phyloP scores from a whole-genome alignment of 1,139 yeast genomes.

The Diutina pseudorugosa region DNA sequence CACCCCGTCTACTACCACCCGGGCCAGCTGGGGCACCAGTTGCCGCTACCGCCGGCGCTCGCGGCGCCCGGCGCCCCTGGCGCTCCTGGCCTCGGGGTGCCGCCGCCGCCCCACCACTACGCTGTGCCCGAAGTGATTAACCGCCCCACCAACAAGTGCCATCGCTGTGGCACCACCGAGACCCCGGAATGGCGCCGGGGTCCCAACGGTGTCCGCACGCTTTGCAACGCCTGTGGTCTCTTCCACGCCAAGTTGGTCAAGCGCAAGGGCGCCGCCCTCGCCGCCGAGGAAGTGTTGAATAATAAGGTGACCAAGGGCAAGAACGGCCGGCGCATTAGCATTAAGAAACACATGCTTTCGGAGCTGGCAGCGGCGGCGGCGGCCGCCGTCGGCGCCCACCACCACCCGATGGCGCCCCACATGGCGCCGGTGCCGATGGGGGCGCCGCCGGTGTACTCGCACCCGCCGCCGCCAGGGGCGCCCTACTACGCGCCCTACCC shows the following conservation, averaged over 20 bases:
- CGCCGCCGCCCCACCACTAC: not conserved
- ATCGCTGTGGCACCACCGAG: conserved; percentile 65
- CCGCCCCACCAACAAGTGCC: conserved; percentile 24
- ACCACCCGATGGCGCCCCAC: not conserved
- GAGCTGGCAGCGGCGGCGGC: conserved; percentile 1
- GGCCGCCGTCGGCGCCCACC: conserved; percentile 1
- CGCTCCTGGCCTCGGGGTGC: not conserved
- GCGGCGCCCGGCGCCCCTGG: not conserved
- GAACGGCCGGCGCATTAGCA: conserved; percentile 31
- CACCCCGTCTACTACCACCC: conserved; percentile 4
- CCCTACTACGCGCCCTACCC: not conserved
- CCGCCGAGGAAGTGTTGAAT: conserved; percentile 25
- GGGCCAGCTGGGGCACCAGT: not conserved
- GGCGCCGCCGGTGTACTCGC: not conserved
- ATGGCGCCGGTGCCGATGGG: not conserved
- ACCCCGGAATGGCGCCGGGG: conserved; percentile 94
- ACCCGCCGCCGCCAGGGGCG: not conserved
- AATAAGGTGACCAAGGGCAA: conserved; percentile 35
- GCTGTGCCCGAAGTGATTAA: conserved; percentile 8
- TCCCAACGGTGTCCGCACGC: conserved; percentile 72
- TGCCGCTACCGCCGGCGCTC: not conserved
- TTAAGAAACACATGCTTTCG: conserved; percentile 15
- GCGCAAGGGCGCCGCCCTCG: conserved; percentile 52
- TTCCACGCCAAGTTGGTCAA: conserved; percentile 66
- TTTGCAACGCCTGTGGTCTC: conserved; percentile 86